Evolutionary conservation across 257 asterid genomes (phyloP), one percentile per base, ranked within the genome.

Genomic region (Solanum rostratum): DNA sequence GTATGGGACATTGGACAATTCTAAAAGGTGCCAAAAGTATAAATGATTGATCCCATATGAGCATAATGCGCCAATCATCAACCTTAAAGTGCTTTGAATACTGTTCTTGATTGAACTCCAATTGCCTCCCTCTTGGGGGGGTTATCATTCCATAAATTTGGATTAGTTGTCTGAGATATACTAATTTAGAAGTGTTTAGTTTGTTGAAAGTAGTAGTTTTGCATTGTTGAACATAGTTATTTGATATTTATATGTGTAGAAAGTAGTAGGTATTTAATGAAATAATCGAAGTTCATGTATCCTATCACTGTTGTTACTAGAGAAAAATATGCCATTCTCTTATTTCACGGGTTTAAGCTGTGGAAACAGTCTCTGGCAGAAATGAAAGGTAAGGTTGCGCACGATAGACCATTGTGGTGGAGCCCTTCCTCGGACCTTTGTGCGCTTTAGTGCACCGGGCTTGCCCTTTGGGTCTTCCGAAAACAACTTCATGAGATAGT

Each of bases 11-110:
- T 74, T 45, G 81, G 81, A 29, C 81, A 74, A 24, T 74, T 74
- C 59, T 74, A 74, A 74, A 74, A 74, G 59, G 81, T 45, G 63
- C 82, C 62, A 49, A 76, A 76, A 76, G 82, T 49, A 62, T 27
- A 76, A 76, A 49, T 76, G 82, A 49, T 76, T 49, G 45, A 76
- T 49, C 82, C 37, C 60, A 76, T 24, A 5, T 24, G 62, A 50
- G 82, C 82, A 76, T 76, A 76, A 76, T 76, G 82, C 82, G 62
- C 82, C 82, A 76, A 76, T 76, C 82, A 76, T 76, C 45, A 76
- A 49, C 59, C 62, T 49, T 15, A 27, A 49, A 76, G 82, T 29
- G 45, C 45, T 50, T 76, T 76, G 62, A 49, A 76, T n/a, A 76
- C 82, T 76, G 27, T 76, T 46, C 18, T 49, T 50, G 82, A 76